Percentiles rank a stretch among this genome's conserved stretches.
Conservation (phyloP, 177 flowering plant species). For the Telopea speciosissima region DNA sequence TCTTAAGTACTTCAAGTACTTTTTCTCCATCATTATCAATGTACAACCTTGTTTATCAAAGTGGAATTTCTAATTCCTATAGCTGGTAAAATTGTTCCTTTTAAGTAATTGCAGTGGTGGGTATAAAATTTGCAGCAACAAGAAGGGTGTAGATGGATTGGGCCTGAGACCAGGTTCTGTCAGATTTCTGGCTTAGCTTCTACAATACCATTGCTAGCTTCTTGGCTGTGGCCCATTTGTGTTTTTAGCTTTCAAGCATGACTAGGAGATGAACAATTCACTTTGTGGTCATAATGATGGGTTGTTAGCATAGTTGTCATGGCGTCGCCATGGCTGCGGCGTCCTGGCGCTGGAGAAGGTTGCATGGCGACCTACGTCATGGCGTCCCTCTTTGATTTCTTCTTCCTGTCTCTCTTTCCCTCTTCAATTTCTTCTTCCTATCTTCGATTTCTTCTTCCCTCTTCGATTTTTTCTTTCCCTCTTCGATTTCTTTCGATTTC, state of each 20-base stretch:
- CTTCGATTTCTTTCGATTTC: no score
- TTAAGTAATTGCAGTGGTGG: no score
- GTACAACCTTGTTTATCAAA: background rate
- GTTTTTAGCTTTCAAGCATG: background rate
- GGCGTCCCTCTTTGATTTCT: no score
- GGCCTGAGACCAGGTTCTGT: background rate
- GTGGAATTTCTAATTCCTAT: background rate
- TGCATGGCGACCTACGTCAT: no score
- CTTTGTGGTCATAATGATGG: background rate
- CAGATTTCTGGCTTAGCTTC: background rate
- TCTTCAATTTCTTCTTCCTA: no score
- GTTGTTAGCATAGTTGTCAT: no score
- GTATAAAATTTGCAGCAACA: background rate
- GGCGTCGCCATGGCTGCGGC: no score
- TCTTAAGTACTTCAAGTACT: background rate
- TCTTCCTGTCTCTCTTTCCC: no score
- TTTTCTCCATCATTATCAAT: background rate
- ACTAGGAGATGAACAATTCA: background rate
- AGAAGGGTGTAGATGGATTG: background rate
- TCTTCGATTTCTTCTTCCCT: no score
- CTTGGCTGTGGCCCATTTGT: background rate
- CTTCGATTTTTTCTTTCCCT: no score
- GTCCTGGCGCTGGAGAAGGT: no score
- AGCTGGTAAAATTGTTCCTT: background rate
- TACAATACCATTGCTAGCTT: background rate